Evolutionary conservation across 2,329 filamentous ascomycete species (phyloP).

Genomic region (Hymenoscyphus linearis): DNA sequence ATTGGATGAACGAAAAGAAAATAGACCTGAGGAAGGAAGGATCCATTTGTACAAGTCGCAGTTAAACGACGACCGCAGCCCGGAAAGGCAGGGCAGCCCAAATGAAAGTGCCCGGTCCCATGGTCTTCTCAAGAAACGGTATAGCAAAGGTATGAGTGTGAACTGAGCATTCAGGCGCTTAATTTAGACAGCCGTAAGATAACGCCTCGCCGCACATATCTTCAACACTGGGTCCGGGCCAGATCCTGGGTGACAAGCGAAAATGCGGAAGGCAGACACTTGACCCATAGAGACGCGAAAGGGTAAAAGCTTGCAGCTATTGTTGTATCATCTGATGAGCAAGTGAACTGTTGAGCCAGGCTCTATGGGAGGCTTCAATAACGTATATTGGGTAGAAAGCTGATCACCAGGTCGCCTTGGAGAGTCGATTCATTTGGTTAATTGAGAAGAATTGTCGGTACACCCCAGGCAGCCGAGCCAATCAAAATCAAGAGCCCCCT

Average conservation of each 20-base stretch:
- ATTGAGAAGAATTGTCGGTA: neutral
- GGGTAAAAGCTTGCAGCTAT: neutral
- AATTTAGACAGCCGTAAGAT: neutral
- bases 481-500: neutral
- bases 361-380: neutral
- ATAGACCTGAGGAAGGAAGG: neutral
- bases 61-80: neutral
- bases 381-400: neutral
- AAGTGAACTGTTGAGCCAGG: neutral
- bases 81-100: neutral
- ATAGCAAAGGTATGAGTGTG: neutral
- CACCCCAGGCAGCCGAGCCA: neutral
- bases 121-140: neutral
- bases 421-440: neutral
- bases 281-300: neutral
- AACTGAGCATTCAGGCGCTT: neutral
- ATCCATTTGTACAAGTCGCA: slow-evolving; percentile 1
- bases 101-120: neutral
- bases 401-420: neutral
- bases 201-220: neutral
- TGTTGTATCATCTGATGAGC: neutral
- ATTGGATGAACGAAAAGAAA: neutral
- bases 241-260: neutral
- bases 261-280: neutral
- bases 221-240: neutral